Evolutionary conservation across 352 stramenopile genomes (phyloP), one percentile per base, ranked within the genome.

Genomic region (Phytophthora melonis): DNA sequence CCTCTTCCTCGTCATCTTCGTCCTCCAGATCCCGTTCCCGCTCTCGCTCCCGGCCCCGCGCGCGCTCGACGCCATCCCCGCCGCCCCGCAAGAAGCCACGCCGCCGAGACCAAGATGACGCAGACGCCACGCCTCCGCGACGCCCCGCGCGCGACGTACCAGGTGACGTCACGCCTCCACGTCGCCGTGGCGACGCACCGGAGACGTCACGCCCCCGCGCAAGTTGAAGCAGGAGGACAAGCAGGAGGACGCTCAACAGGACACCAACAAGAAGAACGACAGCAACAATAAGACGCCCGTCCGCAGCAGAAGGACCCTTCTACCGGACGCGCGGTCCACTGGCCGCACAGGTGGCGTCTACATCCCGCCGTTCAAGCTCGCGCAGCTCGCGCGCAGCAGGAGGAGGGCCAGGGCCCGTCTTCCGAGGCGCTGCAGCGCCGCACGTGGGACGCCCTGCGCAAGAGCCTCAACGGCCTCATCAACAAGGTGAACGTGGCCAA

Each of bases 391-490:
- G 61, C 84, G 36, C 72, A 90, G 27, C 67, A 84, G 16, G 80
- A 86, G 23, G 65, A 58, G 11, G 64, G 65, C 41, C 13, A 27
- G 3, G 41, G 34, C 13, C 18, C 65, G 8, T 80, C 94, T 65
- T 93, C 86, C 7, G 76, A 89, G n/a, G 82, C 91, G 70, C 92
- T 89, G 66, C 97, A 99, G 84, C 85, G 93, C 8, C 88, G 95
- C 62, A 97, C 91, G 47, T 99, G 98, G 98, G 93, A 99, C 66
- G 93, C 95, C 14, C 87, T 99, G 47, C 90, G 96, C 60, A 99
- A 99, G 74, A 97, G 95, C 45, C 97, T 99, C 76, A 99, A 99
- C 80, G 98, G 98, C 27, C 91, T 99, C 30, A 99, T 99, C 80
- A 99, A 99, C 89, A 98, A 99, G 75, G 88, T 97, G 5, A 97